Evolutionary conservation across 495 filamentous ascomycete species (phyloP).

Genomic region (Podospora pseudopauciseta): DNA sequence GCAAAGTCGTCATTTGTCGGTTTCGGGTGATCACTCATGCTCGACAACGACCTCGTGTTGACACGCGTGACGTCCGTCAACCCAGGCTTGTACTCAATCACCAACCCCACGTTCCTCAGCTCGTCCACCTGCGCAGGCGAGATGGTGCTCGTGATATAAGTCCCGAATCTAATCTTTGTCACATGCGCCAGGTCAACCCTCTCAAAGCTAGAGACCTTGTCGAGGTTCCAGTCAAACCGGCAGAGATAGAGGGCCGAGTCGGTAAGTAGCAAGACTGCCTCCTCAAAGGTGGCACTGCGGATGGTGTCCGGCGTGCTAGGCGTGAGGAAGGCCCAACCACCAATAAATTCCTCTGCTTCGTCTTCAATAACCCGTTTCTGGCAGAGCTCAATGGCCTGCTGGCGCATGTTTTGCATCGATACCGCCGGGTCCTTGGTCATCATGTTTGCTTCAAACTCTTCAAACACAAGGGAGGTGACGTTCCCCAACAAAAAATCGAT

Average conservation of each 20-base stretch:
- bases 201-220: slow-evolving; percentile 88
- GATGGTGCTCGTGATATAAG: slow-evolving; percentile 85
- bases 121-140: slow-evolving; percentile 71
- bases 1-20: slow-evolving; percentile 6
- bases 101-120: slow-evolving; percentile 73
- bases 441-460: slow-evolving; percentile 86
- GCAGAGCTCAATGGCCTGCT: slow-evolving; percentile 83
- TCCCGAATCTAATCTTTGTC: slow-evolving; percentile 65
- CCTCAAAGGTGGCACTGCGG: slow-evolving; percentile 72
- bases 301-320: slow-evolving; percentile 56
- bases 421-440: slow-evolving; percentile 84
- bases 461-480: slow-evolving; percentile 74
- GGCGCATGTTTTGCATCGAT: slow-evolving; percentile 74
- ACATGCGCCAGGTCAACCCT: slow-evolving; percentile 75
- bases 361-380: slow-evolving; percentile 81
- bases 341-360: slow-evolving; percentile 73
- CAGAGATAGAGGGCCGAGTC: slow-evolving; percentile 81
- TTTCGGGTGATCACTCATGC: slow-evolving; percentile 37
- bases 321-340: slow-evolving; percentile 74
- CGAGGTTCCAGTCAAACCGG: slow-evolving; percentile 85
- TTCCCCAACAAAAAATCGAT: slow-evolving; percentile 95
- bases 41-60: slow-evolving; percentile 80
- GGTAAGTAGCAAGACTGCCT: slow-evolving; percentile 81
- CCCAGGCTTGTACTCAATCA: slow-evolving; percentile 69
- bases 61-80: slow-evolving; percentile 64